phyloP scores from a whole-genome alignment of 208 protist genomes.

The Trypanosoma rangeli region DNA sequence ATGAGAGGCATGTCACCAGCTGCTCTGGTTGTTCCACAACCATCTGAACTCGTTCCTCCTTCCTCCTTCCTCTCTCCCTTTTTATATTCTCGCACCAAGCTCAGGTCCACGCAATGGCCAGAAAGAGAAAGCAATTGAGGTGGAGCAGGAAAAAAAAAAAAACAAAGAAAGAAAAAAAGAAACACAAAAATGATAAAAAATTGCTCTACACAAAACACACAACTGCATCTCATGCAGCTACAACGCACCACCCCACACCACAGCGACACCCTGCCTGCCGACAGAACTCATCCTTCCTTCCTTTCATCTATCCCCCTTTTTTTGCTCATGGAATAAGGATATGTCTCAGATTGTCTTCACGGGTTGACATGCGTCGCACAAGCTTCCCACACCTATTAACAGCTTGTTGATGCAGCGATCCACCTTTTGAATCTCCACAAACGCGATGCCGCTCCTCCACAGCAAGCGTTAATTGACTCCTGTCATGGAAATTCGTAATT shows the following conservation, averaged over 20 bases:
- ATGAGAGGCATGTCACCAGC: slow-evolving; percentile 59
- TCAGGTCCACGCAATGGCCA: too few relatives aligned
- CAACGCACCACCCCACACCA: neutral
- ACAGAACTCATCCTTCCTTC: neutral
- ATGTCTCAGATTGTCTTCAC: slow-evolving; percentile 81
- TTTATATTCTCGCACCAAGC: too few relatives aligned
- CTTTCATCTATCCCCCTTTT: neutral
- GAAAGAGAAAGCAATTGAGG: too few relatives aligned
- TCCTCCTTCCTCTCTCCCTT: neutral
- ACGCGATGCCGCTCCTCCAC: neutral
- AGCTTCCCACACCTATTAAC: slow-evolving; percentile 52
- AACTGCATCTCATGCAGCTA: neutral
- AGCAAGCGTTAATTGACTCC: neutral
- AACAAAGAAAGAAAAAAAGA: slow-evolving; percentile 12
- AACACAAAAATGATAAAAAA: neutral
- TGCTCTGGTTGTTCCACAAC: neutral
- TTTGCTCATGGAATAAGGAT: slow-evolving; percentile 42
- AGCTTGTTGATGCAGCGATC: slow-evolving; percentile 47
- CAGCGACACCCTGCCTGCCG: neutral
- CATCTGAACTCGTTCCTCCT: neutral
- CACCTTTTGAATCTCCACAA: neutral
- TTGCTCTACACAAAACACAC: neutral
- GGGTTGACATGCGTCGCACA: slow-evolving; percentile 56
- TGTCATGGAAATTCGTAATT: neutral
- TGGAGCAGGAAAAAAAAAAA: neutral